Conservation (phyloP, 257 asterid genomes). For the Forsythia viridissima region DNA sequence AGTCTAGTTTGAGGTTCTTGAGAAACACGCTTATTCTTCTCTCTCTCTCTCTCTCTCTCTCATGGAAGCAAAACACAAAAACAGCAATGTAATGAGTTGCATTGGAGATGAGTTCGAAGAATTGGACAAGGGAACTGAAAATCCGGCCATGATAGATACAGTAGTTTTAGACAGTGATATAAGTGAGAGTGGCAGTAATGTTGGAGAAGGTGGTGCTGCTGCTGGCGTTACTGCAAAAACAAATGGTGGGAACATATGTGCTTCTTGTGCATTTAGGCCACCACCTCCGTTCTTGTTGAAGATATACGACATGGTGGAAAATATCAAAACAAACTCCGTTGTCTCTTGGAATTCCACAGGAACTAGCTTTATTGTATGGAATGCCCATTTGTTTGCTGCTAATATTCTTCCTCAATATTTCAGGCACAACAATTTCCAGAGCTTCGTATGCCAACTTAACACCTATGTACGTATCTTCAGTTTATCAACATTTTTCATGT, state of each 20-base stretch:
- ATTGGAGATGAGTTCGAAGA: background rate
- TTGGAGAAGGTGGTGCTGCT: background rate
- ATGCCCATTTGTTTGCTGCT: slow-evolving; percentile 44
- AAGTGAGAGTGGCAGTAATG: slow-evolving; percentile 7
- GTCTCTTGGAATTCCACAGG: slow-evolving; percentile 50
- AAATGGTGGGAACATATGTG: background rate
- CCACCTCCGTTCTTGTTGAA: slow-evolving; percentile 48
- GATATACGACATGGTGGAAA: slow-evolving; percentile 44
- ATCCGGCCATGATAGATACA: background rate
- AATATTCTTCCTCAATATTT: slow-evolving; percentile 46
- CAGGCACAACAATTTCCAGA: slow-evolving; percentile 52
- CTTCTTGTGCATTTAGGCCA: slow-evolving; percentile 16
- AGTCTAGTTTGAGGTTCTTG: background rate
- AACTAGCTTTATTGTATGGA: slow-evolving; percentile 45
- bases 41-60: background rate
- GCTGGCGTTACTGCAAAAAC: background rate
- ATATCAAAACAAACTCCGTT: slow-evolving; percentile 29
- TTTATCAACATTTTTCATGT: background rate
- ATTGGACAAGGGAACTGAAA: slow-evolving; percentile 4
- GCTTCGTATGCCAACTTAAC: slow-evolving; percentile 59
- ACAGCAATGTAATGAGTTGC: background rate
- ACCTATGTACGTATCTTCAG: slow-evolving; percentile 43
- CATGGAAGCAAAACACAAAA: slow-evolving; percentile 33
- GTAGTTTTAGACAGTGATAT: slow-evolving; percentile 7
- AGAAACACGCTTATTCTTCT: background rate